Evolutionary conservation across 495 filamentous ascomycete species (phyloP).

Genomic region (Oidiodendron maius): DNA sequence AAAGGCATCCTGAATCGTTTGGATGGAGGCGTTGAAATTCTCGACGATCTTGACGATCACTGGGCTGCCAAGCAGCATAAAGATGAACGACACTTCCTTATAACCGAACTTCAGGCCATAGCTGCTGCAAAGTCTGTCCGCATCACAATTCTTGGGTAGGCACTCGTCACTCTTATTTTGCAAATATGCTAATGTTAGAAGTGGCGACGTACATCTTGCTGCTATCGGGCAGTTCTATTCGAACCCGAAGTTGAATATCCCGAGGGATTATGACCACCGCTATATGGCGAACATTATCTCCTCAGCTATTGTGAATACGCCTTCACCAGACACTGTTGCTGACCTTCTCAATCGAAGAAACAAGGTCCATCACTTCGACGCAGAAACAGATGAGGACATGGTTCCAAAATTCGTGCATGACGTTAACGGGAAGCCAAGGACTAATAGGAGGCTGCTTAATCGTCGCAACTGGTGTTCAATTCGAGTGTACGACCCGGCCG

Average conservation of each 20-base stretch:
- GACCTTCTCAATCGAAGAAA: conserved; percentile 92
- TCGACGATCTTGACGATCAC: conserved; percentile 90
- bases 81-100: conserved; percentile 73
- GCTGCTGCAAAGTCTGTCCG: conserved; percentile 86
- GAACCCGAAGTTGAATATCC: conserved; percentile 67
- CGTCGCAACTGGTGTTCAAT: conserved; percentile 93
- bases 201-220: conserved; percentile 88
- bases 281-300: conserved; percentile 91
- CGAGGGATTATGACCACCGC: conserved; percentile 81
- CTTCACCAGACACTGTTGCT: conserved; percentile 81
- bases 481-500: conserved; percentile 69
- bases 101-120: conserved; percentile 84
- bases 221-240: conserved; percentile 94
- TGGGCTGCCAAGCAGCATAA: conserved; percentile 97
- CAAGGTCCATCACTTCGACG: conserved; percentile 83
- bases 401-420: conserved; percentile 86
- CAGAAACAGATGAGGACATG: conserved; percentile 88
- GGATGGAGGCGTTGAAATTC: conserved; percentile 87
- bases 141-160: conserved; percentile 77
- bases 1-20: conserved; percentile 74
- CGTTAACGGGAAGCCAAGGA: conserved; percentile 80
- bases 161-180: not conserved
- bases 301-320: conserved; percentile 87
- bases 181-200: conserved; percentile 23
- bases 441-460: conserved; percentile 87